A percentile compares a stretch with the other conserved stretches of the same genome.
Evolutionary conservation across 1,139 yeast genomes (phyloP).

Genomic region (Barnettozyma hawaiiensis): DNA sequence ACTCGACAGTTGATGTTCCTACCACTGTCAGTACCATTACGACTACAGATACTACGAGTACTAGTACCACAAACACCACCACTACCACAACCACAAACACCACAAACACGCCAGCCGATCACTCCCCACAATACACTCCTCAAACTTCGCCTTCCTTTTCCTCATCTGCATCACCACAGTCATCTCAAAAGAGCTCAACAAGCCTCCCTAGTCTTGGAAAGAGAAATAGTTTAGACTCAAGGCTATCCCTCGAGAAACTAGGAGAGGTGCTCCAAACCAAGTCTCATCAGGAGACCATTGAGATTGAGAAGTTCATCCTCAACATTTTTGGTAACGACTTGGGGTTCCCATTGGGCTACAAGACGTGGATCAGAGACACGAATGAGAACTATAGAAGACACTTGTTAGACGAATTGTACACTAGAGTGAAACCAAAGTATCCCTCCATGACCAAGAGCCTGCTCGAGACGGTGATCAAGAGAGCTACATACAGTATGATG

Average conservation of each 20-base stretch:
- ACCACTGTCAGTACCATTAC: no score
- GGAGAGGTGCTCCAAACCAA: slow-evolving; percentile 49
- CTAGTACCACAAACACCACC: no score
- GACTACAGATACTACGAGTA: no score
- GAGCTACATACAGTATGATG: slow-evolving; percentile 78
- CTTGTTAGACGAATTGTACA: slow-evolving; percentile 45
- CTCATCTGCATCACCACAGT: not conserved
- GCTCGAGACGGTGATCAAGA: slow-evolving; percentile 64
- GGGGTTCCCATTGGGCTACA: slow-evolving; percentile 65
- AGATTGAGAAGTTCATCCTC: slow-evolving; percentile 56
- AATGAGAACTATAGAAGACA: slow-evolving; percentile 43
- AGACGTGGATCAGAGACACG: slow-evolving; percentile 81
- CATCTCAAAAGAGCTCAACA: not conserved
- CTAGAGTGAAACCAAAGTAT: slow-evolving; percentile 43
- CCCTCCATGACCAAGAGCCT: slow-evolving; percentile 43
- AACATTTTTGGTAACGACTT: slow-evolving; percentile 50
- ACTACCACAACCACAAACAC: not conserved
- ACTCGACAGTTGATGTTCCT: not conserved
- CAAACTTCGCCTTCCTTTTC: not conserved
- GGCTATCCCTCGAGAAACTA: slow-evolving; percentile 52
- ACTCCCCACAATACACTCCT: not conserved
- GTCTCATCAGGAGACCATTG: slow-evolving; percentile 49
- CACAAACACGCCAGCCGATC: not conserved
- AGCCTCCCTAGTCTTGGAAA: not conserved
- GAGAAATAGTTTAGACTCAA: slow-evolving; percentile 37